Conservation (phyloP, 75 land plant species). For the Adiantum capillusveneris region DNA sequence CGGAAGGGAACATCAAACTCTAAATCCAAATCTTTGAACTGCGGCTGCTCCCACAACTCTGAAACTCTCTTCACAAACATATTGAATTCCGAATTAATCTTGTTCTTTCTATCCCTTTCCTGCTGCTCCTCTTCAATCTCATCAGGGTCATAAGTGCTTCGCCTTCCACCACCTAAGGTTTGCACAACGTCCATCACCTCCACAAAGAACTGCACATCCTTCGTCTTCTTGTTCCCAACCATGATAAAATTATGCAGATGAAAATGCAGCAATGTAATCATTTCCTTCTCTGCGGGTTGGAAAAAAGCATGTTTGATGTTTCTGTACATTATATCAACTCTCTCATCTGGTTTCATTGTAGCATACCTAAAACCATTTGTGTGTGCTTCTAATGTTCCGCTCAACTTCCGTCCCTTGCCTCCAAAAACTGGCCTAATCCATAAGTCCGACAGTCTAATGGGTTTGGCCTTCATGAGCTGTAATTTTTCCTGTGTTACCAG, state of each 20-base stretch:
- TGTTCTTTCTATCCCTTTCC: slow-evolving; percentile 30
- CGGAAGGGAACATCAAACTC: slow-evolving; percentile 38
- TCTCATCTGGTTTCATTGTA: slow-evolving; percentile 41
- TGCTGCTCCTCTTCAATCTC: slow-evolving; percentile 46
- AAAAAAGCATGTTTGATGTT: slow-evolving; percentile 47
- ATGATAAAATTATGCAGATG: slow-evolving; percentile 45
- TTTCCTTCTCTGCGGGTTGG: slow-evolving; percentile 49
- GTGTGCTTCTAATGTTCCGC: slow-evolving; percentile 40
- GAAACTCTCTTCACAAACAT: slow-evolving; percentile 38
- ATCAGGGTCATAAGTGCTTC: slow-evolving; percentile 25
- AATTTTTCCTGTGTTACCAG: slow-evolving; percentile 88
- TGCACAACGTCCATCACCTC: slow-evolving; percentile 41
- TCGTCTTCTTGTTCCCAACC: slow-evolving; percentile 97
- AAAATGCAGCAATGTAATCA: slow-evolving; percentile 38
- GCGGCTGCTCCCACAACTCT: slow-evolving; percentile 43
- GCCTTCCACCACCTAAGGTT: slow-evolving; percentile 27
- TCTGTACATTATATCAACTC: slow-evolving; percentile 31
- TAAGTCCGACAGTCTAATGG: slow-evolving; percentile 61
- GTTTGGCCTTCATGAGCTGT: slow-evolving; percentile 58
- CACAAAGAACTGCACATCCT: slow-evolving; percentile 66
- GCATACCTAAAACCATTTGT: slow-evolving; percentile 36
- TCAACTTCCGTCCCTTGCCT: slow-evolving; percentile 33
- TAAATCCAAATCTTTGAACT: slow-evolving; percentile 27
- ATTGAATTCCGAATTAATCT: slow-evolving; percentile 32
- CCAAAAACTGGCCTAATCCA: slow-evolving; percentile 84